Evolutionary conservation across 768 basidiomycete species (phyloP), one percentile per base, ranked within the genome.

Genomic region (Pulveroboletus ravenelii): DNA sequence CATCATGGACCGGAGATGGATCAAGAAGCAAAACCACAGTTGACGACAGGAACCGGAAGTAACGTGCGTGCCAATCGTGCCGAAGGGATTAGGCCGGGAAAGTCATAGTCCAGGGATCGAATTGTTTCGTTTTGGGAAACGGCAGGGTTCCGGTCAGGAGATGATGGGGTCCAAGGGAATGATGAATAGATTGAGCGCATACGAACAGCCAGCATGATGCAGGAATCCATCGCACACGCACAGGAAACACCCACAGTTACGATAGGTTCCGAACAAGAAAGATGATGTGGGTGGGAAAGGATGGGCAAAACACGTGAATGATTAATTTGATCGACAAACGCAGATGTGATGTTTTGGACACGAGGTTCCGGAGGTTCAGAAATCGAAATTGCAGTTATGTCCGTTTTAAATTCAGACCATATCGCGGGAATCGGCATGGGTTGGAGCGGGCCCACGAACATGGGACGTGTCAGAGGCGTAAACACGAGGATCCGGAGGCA

Each of bases 321-420:
- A 10, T 41, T 43, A 40, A 40, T 51, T 31, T 31, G n/a, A 23
- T 39, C 12, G 27, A 57, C 46, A 23, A 50, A 60, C 47, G 47
- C 25, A 13, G 55, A 29, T 38, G 40, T 12, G 41, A 25, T 23
- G 37, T 46, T 32, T 27, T 54, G 17, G 47, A 53, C 62, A 65
- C 48, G 63, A 62, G 63, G 63, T 39, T 47, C 63, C 64, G 64
- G 66, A 59, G 50, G 64, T 56, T 39, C 34, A 55, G 18, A 32
- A 50, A 64, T 53, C 48, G 32, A 48, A 53, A 66, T 57, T 51
- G 62, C 61, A 41, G 64, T 63, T 56, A 17, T 53, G 8, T 34
- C 32, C 35, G 48, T 51, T 55, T 51, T 43, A 51, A 54, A 54
- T 44, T 41, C 42, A 37, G 56, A 51, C 32, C 10, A 17, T 47